phyloP scores from a whole-genome alignment of 108 stramenopile species.

The Cyclotella cryptica region DNA sequence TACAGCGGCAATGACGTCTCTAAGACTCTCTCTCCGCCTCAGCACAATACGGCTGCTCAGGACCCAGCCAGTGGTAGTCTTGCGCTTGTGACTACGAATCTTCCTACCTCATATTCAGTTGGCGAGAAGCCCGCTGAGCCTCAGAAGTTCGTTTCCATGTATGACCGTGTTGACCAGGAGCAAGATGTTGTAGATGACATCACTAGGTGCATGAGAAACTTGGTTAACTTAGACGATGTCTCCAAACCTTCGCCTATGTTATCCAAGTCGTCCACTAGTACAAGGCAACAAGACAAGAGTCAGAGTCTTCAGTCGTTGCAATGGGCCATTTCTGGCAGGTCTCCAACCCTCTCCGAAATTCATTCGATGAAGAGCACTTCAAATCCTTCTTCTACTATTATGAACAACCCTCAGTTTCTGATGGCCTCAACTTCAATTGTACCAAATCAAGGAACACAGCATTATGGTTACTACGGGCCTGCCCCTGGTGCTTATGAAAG shows the following conservation, averaged over 20 bases:
- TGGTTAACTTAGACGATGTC: slow-evolving; percentile 56
- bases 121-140: background rate
- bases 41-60: background rate
- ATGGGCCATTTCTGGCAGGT: slow-evolving; percentile 32
- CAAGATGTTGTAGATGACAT: slow-evolving; percentile 36
- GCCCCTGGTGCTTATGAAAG: too few species aligned
- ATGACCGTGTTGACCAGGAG: background rate
- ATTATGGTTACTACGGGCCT: background rate
- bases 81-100: slow-evolving; percentile 33
- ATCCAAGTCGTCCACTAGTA: background rate
- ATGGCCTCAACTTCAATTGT: background rate
- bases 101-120: background rate
- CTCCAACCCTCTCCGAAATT: slow-evolving; percentile 50
- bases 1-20: slow-evolving; percentile 15
- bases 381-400: background rate
- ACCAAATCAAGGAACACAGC: background rate
- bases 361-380: slow-evolving; percentile 8
- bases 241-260: slow-evolving; percentile 5
- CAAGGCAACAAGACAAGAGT: background rate
- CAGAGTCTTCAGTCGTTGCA: slow-evolving; percentile 13
- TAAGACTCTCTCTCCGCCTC: background rate
- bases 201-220: slow-evolving; percentile 39
- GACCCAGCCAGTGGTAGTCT: slow-evolving; percentile 1
- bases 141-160: background rate
- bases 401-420: background rate